A percentile compares a stretch with the other conserved stretches of the same genome.
phyloP scores from a whole-genome alignment of 139 green algal species.

The Mesostigma viride region DNA sequence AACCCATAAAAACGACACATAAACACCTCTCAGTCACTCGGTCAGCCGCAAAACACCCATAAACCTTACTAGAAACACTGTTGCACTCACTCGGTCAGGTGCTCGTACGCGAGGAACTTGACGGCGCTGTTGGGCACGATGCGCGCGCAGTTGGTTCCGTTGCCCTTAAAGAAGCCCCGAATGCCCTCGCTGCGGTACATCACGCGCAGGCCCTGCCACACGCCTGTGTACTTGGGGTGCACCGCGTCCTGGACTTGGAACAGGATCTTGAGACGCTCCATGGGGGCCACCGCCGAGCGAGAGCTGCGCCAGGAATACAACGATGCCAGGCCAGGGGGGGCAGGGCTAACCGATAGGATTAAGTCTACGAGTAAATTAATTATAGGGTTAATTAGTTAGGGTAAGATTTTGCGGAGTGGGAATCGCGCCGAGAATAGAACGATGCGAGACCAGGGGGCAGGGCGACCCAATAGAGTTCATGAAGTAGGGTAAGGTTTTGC shows the following conservation, averaged over 20 bases:
- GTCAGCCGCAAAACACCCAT: not conserved
- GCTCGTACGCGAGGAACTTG: conserved; percentile 96
- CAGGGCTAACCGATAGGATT: no score
- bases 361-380: no score
- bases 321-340: no score
- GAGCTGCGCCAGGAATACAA: conserved; percentile 49
- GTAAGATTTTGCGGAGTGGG: no score
- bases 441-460: no score
- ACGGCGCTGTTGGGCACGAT: conserved; percentile 96
- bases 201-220: conserved; percentile 43
- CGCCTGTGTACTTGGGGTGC: conserved; percentile 74
- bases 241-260: conserved; percentile 71
- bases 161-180: conserved; percentile 86
- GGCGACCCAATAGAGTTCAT: no score
- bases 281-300: conserved; percentile 88
- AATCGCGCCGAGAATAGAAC: no score
- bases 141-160: conserved; percentile 93
- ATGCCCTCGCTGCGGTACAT: conserved; percentile 79
- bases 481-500: no score
- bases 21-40: no score
- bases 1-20: no score
- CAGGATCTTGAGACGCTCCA: conserved; percentile 92
- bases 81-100: conserved; percentile 44
- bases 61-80: not conserved
- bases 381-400: no score